A percentile compares a stretch with the other conserved stretches of the same genome.
phyloP scores from a whole-genome alignment of 441 rosid genomes.

The Lepidium campestre region DNA sequence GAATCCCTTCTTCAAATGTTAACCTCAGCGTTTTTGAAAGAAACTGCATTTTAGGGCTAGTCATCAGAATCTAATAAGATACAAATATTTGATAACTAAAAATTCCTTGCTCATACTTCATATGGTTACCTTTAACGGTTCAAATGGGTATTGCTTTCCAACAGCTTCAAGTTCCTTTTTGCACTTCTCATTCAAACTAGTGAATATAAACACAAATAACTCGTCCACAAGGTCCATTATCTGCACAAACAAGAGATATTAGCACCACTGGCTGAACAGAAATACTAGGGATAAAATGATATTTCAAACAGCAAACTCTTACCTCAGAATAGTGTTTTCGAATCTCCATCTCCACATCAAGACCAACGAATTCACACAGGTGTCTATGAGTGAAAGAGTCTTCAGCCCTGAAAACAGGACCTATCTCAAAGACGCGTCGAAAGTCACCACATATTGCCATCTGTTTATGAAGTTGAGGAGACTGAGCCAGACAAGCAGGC shows the following conservation, averaged over 20 bases:
- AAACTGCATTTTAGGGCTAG: conserved; percentile 47
- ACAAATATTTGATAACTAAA: background rate
- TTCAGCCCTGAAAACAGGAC: conserved; percentile 80
- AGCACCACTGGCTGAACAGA: background rate
- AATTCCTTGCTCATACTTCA: background rate
- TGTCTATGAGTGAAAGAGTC: conserved; percentile 82
- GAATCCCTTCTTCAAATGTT: conserved; percentile 77
- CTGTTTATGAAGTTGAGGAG: conserved; percentile 88
- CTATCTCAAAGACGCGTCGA: conserved; percentile 65
- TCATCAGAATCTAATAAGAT: conserved; percentile 23
- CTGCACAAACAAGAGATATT: conserved; percentile 34
- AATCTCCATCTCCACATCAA: conserved; percentile 91
- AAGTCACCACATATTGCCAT: conserved; percentile 61
- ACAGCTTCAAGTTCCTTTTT: conserved; percentile 73
- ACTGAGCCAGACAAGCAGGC: conserved; percentile 80
- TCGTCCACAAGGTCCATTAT: conserved; percentile 79
- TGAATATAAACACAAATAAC: conserved; percentile 69
- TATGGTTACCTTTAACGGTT: conserved; percentile 67
- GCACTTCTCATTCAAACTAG: conserved; percentile 59
- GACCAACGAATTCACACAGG: conserved; percentile 79
- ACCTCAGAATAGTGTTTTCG: conserved; percentile 78
- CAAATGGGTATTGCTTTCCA: conserved; percentile 65
- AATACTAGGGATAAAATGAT: background rate
- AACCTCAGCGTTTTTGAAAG: conserved; percentile 57
- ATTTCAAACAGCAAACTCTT: background rate